phyloP scores from a whole-genome alignment of 306 rosid genomes.

The Rosa rugosa region DNA sequence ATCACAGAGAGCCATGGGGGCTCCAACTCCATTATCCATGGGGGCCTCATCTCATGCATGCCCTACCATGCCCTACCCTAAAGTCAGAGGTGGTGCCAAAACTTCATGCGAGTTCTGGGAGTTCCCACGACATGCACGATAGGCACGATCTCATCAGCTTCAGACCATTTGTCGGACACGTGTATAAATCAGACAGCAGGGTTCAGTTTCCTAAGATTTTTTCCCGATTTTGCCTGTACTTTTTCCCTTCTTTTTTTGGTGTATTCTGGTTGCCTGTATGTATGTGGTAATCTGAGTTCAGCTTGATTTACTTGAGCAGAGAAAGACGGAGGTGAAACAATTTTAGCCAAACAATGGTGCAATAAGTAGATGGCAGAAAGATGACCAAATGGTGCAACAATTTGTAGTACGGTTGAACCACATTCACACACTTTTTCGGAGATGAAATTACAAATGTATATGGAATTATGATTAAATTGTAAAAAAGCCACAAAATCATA shows the following conservation, averaged over 20 bases:
- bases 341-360: not conserved
- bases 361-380: not conserved
- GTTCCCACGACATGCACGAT: not conserved
- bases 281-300: not conserved
- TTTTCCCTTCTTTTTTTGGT: not conserved
- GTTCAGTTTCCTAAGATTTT: not conserved
- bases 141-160: not conserved
- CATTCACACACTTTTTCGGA: not conserved
- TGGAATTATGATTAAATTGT: too few relatives aligned
- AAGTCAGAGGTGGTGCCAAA: not conserved
- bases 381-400: not conserved
- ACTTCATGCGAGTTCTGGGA: constrained; percentile 8
- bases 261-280: not conserved
- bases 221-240: not conserved
- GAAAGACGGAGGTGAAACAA: not conserved
- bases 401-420: not conserved
- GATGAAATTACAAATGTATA: too few relatives aligned
- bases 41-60: not conserved
- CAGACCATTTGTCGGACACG: not conserved
- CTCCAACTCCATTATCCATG: constrained; percentile 1
- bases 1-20: not conserved
- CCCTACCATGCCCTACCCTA: not conserved
- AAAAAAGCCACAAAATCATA: not conserved
- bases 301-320: not conserved
- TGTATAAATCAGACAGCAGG: not conserved